Conservation (phyloP, 352 stramenopile species). For the Globisporangium nunn region DNA sequence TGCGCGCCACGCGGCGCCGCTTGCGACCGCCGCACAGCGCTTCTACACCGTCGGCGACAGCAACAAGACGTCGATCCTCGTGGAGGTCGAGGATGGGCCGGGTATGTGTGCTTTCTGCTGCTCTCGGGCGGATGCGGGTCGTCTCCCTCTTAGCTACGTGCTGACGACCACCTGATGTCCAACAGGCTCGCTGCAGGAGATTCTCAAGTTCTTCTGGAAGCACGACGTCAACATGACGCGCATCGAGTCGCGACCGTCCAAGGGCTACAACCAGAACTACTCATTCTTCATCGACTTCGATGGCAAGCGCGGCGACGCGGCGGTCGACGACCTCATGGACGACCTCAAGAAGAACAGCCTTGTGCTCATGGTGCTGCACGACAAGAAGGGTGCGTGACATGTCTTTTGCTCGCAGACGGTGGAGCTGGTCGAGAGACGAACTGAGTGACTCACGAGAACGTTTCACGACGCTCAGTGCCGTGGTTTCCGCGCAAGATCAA, state of each 20-base stretch:
- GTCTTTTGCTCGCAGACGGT: not conserved
- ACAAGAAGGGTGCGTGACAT: slow-evolving; percentile 78
- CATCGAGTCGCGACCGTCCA: slow-evolving; percentile 93
- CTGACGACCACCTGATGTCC: too few relatives aligned
- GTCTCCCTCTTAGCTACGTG: too few relatives aligned
- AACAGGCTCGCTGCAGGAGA: slow-evolving; percentile 89
- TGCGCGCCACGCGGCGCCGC: slow-evolving; percentile 2
- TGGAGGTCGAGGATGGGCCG: slow-evolving; percentile 67
- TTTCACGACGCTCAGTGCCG: slow-evolving; percentile 31
- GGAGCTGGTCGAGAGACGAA: not conserved
- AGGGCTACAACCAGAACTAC: slow-evolving; percentile 74
- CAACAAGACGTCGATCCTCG: slow-evolving; percentile 68
- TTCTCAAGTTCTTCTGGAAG: slow-evolving; percentile 96
- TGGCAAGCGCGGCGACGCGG: slow-evolving; percentile 66
- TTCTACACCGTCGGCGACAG: slow-evolving; percentile 27
- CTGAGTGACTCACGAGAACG: not conserved
- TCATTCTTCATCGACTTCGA: slow-evolving; percentile 94
- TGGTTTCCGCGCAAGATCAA: slow-evolving; percentile 85
- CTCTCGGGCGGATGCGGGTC: too few relatives aligned
- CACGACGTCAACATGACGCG: slow-evolving; percentile 96
- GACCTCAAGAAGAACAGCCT: slow-evolving; percentile 84
- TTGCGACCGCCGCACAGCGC: slow-evolving; percentile 3
- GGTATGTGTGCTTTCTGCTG: slow-evolving; percentile 8
- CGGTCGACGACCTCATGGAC: slow-evolving; percentile 81
- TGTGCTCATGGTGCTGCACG: slow-evolving; percentile 89